phyloP scores from a whole-genome alignment of 1,139 yeast genomes.

The Yamadazyma atmosphaerica region DNA sequence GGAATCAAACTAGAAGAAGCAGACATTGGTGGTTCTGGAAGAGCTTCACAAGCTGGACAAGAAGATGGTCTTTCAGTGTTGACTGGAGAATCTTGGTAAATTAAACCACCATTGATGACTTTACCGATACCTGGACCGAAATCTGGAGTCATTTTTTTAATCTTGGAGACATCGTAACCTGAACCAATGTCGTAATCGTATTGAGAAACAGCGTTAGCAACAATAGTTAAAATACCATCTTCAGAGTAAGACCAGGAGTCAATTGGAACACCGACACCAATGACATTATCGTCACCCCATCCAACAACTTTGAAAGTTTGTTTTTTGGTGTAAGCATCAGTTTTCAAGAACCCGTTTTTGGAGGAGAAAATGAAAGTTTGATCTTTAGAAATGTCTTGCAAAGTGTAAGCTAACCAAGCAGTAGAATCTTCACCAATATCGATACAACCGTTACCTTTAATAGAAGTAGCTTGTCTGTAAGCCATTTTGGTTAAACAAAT shows the following conservation, averaged over 20 bases:
- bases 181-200: constrained; percentile 17
- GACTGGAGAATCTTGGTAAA: constrained; percentile 13
- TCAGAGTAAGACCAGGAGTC: constrained; percentile 11
- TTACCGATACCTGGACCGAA: constrained; percentile 16
- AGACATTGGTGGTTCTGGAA: constrained; percentile 12
- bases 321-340: constrained; percentile 14
- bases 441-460: constrained; percentile 29
- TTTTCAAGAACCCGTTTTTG: constrained; percentile 11
- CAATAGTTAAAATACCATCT: constrained; percentile 16
- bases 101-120: constrained; percentile 15
- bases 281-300: constrained; percentile 30
- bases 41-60: constrained; percentile 12
- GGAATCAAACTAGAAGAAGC: constrained; percentile 8
- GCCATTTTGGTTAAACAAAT: constrained; percentile 25
- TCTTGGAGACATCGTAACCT: constrained; percentile 15
- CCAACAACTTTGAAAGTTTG: constrained; percentile 27
- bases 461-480: constrained; percentile 22
- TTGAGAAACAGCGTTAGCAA: constrained; percentile 10
- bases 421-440: constrained; percentile 21
- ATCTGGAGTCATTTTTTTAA: constrained; percentile 13
- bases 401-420: constrained; percentile 15
- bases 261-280: constrained; percentile 23
- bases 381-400: constrained; percentile 12
- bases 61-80: constrained; percentile 14
- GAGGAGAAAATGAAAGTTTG: constrained; percentile 14